These are phyloP conservation scores for Aspergillus ochraceus DNA, from an alignment of 2,329 filamentous ascomycete species.

Conservation along the genomic window DNA sequence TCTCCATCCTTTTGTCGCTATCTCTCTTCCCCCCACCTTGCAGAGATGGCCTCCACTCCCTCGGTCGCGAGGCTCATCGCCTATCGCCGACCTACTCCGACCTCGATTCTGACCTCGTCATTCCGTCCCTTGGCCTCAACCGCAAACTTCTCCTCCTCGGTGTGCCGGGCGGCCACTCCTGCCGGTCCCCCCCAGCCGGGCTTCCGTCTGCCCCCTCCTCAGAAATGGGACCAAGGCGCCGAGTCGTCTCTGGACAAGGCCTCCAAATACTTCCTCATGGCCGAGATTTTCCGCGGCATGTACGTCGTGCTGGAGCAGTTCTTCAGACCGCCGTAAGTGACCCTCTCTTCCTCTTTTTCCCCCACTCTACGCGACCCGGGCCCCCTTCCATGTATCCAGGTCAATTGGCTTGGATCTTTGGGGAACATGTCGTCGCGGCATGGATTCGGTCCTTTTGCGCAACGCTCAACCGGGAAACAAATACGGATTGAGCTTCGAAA, in stretches of 20 bases:
- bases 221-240: conserved; percentile 76
- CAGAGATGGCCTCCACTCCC: conserved; percentile 44
- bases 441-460: background rate
- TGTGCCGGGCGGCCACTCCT: conserved; percentile 64
- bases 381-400: background rate
- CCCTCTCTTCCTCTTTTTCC: conserved; percentile 6
- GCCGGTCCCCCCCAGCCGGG: conserved; percentile 74
- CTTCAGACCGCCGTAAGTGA: conserved; percentile 91
- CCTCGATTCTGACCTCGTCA: conserved; percentile 29
- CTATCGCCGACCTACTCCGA: conserved; percentile 37
- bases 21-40: conserved; percentile 6
- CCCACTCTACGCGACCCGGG: background rate
- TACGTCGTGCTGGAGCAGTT: conserved; percentile 97
- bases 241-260: conserved; percentile 79
- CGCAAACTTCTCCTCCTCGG: conserved; percentile 64
- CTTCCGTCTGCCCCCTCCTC: conserved; percentile 73
- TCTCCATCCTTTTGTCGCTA: conserved; percentile 11
- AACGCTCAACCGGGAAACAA: background rate
- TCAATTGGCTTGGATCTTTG: background rate
- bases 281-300: conserved; percentile 97
- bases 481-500: background rate
- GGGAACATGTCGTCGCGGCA: background rate
- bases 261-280: conserved; percentile 91
- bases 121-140: conserved; percentile 46
- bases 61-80: conserved; percentile 46